phyloP scores from a whole-genome alignment of 495 filamentous ascomycete species.

The Podospora tetraspora region DNA sequence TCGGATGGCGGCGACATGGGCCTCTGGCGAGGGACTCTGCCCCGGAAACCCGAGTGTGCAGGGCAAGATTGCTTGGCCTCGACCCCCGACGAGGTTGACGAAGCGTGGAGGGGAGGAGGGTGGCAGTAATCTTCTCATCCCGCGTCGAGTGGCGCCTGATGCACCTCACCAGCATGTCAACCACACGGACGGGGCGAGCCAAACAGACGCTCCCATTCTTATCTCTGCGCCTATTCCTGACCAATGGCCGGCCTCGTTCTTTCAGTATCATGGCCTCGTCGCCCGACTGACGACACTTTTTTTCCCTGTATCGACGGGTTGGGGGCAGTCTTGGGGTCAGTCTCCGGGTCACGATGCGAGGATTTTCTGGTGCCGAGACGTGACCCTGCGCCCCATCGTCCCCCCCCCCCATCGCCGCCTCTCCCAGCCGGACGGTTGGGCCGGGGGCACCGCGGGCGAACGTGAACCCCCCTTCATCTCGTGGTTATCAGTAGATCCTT shows the following conservation, averaged over 20 bases:
- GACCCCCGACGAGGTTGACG: neutral
- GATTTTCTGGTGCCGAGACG: constrained; percentile 6
- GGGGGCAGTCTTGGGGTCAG: constrained; percentile 1
- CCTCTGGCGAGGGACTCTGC: neutral
- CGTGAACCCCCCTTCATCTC: neutral
- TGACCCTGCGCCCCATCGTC: neutral
- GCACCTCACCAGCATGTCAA: constrained; percentile 15
- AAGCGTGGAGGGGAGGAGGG: neutral
- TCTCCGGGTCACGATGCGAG: constrained; percentile 2
- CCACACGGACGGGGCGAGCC: constrained; percentile 19
- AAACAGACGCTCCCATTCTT: constrained; percentile 25
- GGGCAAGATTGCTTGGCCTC: neutral
- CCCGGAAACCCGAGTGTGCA: neutral
- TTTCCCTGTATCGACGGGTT: constrained; percentile 18
- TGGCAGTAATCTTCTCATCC: constrained; percentile 17
- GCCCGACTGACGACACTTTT: constrained; percentile 12
- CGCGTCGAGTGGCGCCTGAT: constrained; percentile 23
- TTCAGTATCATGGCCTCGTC: constrained; percentile 12
- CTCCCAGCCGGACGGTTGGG: constrained; percentile 15
- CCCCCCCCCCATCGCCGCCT: neutral
- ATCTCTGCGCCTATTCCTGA: constrained; percentile 18
- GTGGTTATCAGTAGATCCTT: neutral
- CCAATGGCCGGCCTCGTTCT: constrained; percentile 16
- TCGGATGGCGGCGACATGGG: neutral
- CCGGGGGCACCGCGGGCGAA: neutral